These are phyloP conservation scores for Fusarium chuoi DNA, from an alignment of 2,329 filamentous ascomycete species.

Conservation along the genomic window DNA sequence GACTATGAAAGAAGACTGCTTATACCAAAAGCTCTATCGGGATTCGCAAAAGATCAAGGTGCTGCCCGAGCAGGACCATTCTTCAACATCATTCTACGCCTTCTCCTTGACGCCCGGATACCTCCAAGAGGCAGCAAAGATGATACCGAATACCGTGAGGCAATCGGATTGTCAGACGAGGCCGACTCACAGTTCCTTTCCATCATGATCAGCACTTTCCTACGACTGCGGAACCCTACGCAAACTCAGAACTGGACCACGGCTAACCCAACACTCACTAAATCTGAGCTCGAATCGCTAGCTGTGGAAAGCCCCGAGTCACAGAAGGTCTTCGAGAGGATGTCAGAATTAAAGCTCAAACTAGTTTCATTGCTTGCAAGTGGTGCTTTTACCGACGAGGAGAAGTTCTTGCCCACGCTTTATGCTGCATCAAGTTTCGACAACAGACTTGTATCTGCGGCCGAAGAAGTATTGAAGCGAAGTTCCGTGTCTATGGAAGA, in stretches of 20 bases:
- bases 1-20: slow-evolving; percentile 74
- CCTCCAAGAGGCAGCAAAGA: slow-evolving; percentile 83
- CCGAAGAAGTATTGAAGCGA: slow-evolving; percentile 88
- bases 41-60: slow-evolving; percentile 47
- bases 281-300: slow-evolving; percentile 46
- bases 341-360: slow-evolving; percentile 62
- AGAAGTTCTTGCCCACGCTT: slow-evolving; percentile 85
- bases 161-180: slow-evolving; percentile 71
- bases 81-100: slow-evolving; percentile 84
- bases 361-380: slow-evolving; percentile 80
- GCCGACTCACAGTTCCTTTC: slow-evolving; percentile 80
- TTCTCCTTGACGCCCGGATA: slow-evolving; percentile 76
- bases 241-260: slow-evolving; percentile 47
- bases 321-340: slow-evolving; percentile 63
- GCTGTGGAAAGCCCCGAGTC: slow-evolving; percentile 61
- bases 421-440: slow-evolving; percentile 87
- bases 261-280: slow-evolving; percentile 49
- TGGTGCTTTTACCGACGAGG: slow-evolving; percentile 83
- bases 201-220: slow-evolving; percentile 78
- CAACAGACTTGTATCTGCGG: slow-evolving; percentile 82
- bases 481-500: slow-evolving; percentile 80
- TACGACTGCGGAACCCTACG: slow-evolving; percentile 56
- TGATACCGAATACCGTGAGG: slow-evolving; percentile 73
- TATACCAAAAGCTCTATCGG: slow-evolving; percentile 64
- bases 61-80: slow-evolving; percentile 62